Conservation (phyloP, 305 asterid species). For the Andrographis paniculata region DNA sequence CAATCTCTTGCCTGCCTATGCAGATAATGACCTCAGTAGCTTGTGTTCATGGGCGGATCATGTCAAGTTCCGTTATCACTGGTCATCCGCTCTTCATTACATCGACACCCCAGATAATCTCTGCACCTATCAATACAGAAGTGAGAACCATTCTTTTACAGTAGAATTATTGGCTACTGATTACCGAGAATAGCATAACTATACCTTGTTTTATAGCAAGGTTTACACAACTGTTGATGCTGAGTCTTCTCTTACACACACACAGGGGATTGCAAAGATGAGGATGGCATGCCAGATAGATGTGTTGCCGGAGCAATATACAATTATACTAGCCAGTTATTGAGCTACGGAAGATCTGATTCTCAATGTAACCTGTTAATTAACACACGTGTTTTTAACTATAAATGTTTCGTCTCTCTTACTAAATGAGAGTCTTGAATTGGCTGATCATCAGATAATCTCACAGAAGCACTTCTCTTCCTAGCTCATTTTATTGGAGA, state of each 20-base stretch:
- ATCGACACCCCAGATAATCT: slow-evolving; percentile 71
- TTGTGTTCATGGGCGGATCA: slow-evolving; percentile 81
- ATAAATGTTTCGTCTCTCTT: neutral
- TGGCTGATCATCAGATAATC: slow-evolving; percentile 48
- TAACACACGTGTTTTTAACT: neutral
- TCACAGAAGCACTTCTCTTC: slow-evolving; percentile 74
- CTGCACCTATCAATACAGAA: slow-evolving; percentile 60
- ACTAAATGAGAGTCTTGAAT: neutral
- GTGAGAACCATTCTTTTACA: slow-evolving; percentile 28
- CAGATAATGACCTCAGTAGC: slow-evolving; percentile 55
- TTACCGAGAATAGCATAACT: too few species aligned
- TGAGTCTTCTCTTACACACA: neutral
- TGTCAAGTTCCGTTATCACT: slow-evolving; percentile 54
- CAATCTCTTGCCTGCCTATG: slow-evolving; percentile 47
- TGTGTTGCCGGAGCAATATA: slow-evolving; percentile 91
- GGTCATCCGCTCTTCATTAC: slow-evolving; percentile 84
- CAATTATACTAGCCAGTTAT: slow-evolving; percentile 79
- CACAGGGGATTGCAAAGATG: slow-evolving; percentile 87
- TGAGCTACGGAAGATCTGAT: slow-evolving; percentile 31
- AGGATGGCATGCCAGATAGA: slow-evolving; percentile 49
- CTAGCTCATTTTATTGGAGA: slow-evolving; percentile 88
- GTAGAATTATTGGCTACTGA: too few species aligned
- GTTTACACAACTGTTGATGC: neutral
- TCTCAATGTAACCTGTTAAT: slow-evolving; percentile 31
- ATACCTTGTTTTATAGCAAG: neutral